Evolutionary conservation across 208 protist genomes (phyloP).

Genomic region (Naegleria gruberi): DNA sequence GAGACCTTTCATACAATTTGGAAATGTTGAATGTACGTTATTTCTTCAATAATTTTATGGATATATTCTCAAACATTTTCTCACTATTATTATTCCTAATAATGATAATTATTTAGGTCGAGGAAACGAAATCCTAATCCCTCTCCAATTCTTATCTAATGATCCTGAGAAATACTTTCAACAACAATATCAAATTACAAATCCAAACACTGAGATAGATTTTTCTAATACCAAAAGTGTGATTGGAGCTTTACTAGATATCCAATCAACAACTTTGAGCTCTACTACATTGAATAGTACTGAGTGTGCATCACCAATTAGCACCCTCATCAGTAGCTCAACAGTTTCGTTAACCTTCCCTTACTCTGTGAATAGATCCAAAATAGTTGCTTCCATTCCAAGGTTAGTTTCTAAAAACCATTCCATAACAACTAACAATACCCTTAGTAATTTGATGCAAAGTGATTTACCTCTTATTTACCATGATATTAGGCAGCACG

Average conservation of each 20-base stretch:
- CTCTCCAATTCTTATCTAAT: background rate
- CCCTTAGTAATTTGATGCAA: background rate
- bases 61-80: background rate
- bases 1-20: background rate
- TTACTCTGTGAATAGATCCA: background rate
- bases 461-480: background rate
- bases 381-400: background rate
- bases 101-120: background rate
- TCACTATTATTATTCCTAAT: background rate
- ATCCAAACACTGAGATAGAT: background rate
- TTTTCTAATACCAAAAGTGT: background rate
- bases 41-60: background rate
- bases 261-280: no score
- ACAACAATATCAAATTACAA: background rate
- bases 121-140: background rate
- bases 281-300: no score
- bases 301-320: no score
- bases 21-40: background rate
- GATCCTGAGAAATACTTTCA: background rate
- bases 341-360: background rate
- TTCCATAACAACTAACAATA: background rate
- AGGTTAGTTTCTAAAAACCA: background rate
- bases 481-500: background rate
- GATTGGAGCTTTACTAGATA: background rate
- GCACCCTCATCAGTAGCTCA: background rate